Evolutionary conservation across 164 flowering plant species (phyloP), one percentile per base, ranked within the genome.

Genomic region (Magnolia kwangsiensis): DNA sequence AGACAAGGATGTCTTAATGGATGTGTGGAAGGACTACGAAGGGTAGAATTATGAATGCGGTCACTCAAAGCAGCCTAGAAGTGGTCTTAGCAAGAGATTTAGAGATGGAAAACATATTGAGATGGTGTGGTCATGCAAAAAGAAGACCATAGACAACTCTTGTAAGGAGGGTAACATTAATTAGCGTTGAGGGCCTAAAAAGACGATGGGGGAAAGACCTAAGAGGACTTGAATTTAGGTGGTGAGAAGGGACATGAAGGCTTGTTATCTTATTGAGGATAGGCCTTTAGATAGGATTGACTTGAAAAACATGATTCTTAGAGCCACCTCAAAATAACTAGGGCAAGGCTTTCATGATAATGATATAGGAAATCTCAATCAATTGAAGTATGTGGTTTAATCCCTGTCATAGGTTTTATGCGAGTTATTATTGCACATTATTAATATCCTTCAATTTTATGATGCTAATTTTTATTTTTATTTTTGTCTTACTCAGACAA

Each of bases 401-500:
- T 24, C 29, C 4, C 27, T 65, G 29, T 10, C 24, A 23, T 65
- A 5, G 27, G 4, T 65, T 20, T 23, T 21, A 21, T 65, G 29
- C 8, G 18, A 10, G 68, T 20, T 65, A 13, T 65, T 20, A 14
- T 65, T 24, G 19, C 11, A 14, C 16, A 68, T 14, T 37, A 68
- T 68, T 18, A 68, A 29, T 24, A 19, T 37, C 71, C 71, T 68
- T 2, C 3, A 29, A 31, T 6, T 3, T 24, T 11, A 68, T 7
- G 8, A 37, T 68, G 71, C 19, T 27, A 31, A 31, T 65, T 72
- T 64, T 8, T 72, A 58, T 76, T 77, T 55, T 55, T 16, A 51
- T 11, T 79, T 63, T 65, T 69, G 31, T 74, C 45, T 55, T 16
- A 55, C 65, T 59, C 90, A 94, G 98, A 85, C 82, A 77, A 88